Percentiles rank a stretch among this genome's conserved stretches.
Evolutionary conservation across 2,329 filamentous ascomycete species (phyloP).

Genomic region (Sclerotinia subarctica): DNA sequence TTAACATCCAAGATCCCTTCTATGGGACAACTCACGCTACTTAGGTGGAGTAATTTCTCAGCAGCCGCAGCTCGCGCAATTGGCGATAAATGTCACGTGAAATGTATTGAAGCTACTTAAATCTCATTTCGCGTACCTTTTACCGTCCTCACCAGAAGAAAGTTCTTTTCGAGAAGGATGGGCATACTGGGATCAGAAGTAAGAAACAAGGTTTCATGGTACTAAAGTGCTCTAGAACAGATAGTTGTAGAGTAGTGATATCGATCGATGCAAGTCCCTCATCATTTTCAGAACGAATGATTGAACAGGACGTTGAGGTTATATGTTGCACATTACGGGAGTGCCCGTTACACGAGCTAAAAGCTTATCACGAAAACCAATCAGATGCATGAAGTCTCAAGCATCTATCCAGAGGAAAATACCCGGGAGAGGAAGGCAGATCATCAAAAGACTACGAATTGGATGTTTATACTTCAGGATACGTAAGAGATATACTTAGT

Average conservation of each 20-base stretch:
- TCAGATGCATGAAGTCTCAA: conserved; percentile 4
- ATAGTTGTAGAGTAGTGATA: not conserved
- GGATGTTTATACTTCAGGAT: not conserved
- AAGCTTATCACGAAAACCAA: not conserved
- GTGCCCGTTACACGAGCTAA: not conserved
- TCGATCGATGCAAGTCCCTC: not conserved
- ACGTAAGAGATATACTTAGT: not conserved
- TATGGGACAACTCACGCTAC: conserved; percentile 7
- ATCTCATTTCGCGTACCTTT: not conserved
- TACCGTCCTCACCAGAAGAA: not conserved
- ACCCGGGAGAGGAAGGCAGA: not conserved
- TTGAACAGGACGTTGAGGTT: not conserved
- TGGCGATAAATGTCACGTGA: conserved; percentile 12
- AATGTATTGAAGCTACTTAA: not conserved
- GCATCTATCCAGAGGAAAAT: not conserved
- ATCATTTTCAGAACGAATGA: not conserved
- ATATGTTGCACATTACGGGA: not conserved
- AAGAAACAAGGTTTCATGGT: not conserved
- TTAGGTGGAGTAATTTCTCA: conserved; percentile 11
- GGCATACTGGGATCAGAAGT: not conserved
- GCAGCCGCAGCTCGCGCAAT: conserved; percentile 13
- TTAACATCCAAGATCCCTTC: conserved; percentile 7
- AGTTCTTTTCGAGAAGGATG: not conserved
- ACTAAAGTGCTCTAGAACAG: not conserved
- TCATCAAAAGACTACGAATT: not conserved